Conservation (phyloP, 192 early-diverging fungal genomes). For the Lobulomyces angularis region DNA sequence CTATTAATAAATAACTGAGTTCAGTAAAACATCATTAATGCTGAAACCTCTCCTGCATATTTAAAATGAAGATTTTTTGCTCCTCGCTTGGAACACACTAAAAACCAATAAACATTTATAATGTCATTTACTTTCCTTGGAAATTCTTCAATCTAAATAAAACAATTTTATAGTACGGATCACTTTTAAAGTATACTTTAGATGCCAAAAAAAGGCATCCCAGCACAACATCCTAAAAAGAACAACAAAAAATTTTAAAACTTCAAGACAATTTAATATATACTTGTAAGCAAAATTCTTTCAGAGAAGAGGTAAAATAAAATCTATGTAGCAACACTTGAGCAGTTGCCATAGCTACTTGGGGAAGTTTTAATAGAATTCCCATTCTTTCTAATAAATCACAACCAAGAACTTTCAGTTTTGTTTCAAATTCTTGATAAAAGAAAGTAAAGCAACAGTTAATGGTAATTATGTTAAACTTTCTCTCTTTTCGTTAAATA, state of each 20-base stretch:
- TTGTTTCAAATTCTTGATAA: constrained; percentile 45
- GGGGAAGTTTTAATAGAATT: constrained; percentile 67
- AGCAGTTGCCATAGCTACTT: constrained; percentile 88
- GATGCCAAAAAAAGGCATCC: constrained; percentile 28
- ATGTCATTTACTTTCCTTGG: constrained; percentile 68
- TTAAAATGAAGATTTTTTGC: background rate
- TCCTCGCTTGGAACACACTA: background rate
- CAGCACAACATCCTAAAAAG: constrained; percentile 23
- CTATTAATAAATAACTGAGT: constrained; percentile 16
- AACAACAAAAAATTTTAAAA: constrained; percentile 8
- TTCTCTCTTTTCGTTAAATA: background rate
- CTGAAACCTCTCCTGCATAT: background rate
- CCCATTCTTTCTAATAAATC: constrained; percentile 75
- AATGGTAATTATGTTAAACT: background rate
- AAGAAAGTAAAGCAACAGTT: background rate
- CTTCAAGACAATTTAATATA: constrained; percentile 7
- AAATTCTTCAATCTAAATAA: constrained; percentile 75
- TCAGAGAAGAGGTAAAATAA: constrained; percentile 69
- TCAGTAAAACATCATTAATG: background rate
- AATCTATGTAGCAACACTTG: constrained; percentile 90
- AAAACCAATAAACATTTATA: constrained; percentile 17
- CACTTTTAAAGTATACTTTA: too few species aligned
- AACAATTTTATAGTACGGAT: too few species aligned
- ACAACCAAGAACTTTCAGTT: constrained; percentile 63
- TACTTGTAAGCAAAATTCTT: constrained; percentile 56